These are phyloP conservation scores for Fomitopsis pinicola DNA, from an alignment of 1,284 basidiomycete genomes.

Conservation along the genomic window DNA sequence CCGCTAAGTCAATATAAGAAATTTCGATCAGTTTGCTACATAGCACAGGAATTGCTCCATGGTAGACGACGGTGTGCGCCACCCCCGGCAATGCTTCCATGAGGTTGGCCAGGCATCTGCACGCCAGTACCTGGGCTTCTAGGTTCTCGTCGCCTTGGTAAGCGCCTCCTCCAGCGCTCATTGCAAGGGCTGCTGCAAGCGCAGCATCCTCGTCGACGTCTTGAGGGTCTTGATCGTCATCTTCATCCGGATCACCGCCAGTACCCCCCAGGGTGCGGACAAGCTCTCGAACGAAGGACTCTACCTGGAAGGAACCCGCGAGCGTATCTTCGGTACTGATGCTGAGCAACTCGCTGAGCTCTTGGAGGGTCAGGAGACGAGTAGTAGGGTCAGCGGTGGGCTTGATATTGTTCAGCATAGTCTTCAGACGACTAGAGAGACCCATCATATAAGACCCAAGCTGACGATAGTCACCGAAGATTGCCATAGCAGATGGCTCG, in stretches of 20 bases:
- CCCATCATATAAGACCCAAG: conserved; percentile 91
- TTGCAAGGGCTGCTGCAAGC: conserved; percentile 77
- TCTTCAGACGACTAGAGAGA: conserved; percentile 82
- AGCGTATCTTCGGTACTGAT: conserved; percentile 98
- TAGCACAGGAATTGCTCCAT: conserved; percentile 90
- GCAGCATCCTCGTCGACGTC: conserved; percentile 80
- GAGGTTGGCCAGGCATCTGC: conserved; percentile 90
- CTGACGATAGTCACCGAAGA: conserved; percentile 81
- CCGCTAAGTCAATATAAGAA: conserved; percentile 93
- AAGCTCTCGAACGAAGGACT: conserved; percentile 89
- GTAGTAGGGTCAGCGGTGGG: conserved; percentile 75
- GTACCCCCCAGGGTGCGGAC: conserved; percentile 89
- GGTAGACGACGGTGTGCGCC: conserved; percentile 91
- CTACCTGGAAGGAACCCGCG: conserved; percentile 91
- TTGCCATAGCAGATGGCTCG: conserved; percentile 65
- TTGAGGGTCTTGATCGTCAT: conserved; percentile 53
- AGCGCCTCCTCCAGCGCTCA: conserved; percentile 56
- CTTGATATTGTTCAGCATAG: conserved; percentile 87
- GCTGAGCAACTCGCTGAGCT: conserved; percentile 91
- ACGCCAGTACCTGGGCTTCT: conserved; percentile 90
- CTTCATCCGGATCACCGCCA: conserved; percentile 67
- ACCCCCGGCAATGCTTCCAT: conserved; percentile 96
- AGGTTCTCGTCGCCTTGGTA: conserved; percentile 82
- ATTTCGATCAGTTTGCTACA: conserved; percentile 96
- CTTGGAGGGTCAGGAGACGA: conserved; percentile 87